phyloP scores from a whole-genome alignment of 1,139 yeast genomes.

The Yamadazyma trypodendri region DNA sequence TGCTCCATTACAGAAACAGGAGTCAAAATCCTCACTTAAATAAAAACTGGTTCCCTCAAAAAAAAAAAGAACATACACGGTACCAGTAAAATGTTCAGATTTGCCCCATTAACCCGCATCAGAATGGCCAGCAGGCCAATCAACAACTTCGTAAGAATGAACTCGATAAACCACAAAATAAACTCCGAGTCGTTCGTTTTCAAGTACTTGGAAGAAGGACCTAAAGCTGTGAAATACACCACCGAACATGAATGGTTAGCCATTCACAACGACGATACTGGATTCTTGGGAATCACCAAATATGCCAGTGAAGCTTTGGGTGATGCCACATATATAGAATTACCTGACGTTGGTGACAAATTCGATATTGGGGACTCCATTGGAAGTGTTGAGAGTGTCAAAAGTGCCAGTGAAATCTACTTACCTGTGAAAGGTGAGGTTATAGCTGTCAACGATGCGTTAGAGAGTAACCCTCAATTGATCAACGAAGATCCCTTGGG shows the following conservation, averaged over 20 bases:
- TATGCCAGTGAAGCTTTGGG: constrained; percentile 99
- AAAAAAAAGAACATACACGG: neutral
- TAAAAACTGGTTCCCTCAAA: constrained; percentile 2
- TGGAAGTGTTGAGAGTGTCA: constrained; percentile 94
- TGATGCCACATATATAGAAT: constrained; percentile 91
- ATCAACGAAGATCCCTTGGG: constrained; percentile 91
- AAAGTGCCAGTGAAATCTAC: constrained; percentile 91
- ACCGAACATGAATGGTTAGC: constrained; percentile 97
- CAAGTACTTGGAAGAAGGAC: constrained; percentile 50
- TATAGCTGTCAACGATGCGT: constrained; percentile 63
- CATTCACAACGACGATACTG: constrained; percentile 73
- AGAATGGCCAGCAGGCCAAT: constrained; percentile 10
- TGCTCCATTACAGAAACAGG: neutral
- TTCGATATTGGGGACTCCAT: constrained; percentile 77
- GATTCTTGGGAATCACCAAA: constrained; percentile 87
- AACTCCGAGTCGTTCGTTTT: constrained; percentile 53
- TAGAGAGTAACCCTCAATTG: constrained; percentile 71
- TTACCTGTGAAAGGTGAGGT: constrained; percentile 83
- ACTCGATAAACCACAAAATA: constrained; percentile 45
- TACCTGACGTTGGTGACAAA: constrained; percentile 72
- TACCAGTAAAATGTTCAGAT: constrained; percentile 10
- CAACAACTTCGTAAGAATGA: constrained; percentile 22
- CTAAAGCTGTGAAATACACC: constrained; percentile 65
- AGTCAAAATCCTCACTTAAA: constrained; percentile 3
- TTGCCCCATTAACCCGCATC: constrained; percentile 7